Evolutionary conservation across 179 eudicot species (phyloP), one percentile per base, ranked within the genome.

Genomic region (Actinidia arguta): DNA sequence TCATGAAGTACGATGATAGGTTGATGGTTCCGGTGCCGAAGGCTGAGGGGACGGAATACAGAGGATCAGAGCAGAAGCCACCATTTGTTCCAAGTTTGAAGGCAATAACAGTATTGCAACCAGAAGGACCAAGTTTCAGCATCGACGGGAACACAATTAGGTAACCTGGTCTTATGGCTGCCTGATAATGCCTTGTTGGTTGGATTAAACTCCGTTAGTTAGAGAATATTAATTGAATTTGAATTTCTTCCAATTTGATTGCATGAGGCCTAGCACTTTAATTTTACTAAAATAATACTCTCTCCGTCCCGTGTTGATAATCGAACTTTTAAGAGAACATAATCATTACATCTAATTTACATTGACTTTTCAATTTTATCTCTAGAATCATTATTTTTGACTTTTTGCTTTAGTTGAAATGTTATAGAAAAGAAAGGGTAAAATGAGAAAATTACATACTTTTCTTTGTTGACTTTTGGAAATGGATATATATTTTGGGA

Each of bases 11-110:
- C 62, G 55, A 48, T 3, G 94, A 88, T 25, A 77, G 88, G 6
- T 44, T 59, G 31, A 75, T 76, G 66, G 83, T 87, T 61, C 89
- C 90, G 1, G 79, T 89, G 8, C 94, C 94, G 0, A 85, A 84
- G 31, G 89, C 85, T 0, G 76, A 82, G 1, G 93, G 90, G 58
- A 88, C 88, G 0, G 91, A 90, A 16, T 90, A 80, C 78, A 80
- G 83, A 78, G 79, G 9, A 74, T 52, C 87, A 3, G 24, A 42
- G 66, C 78, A 63, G 66, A 5, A 44, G 64, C 85, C 75, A 3
- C 80, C 80, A 6, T 25, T 64, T 44, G 47, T 31, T 66, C 62
- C 84, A 16, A 17, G 52, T 18, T 27, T 39, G 31, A 48, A 69
- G 61, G 20, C 12, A 5, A 24, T 71, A 13, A 62, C 68, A 14